Evolutionary conservation across 1,284 basidiomycete species (phyloP).

Genomic region (Veloboletus limbatus): DNA sequence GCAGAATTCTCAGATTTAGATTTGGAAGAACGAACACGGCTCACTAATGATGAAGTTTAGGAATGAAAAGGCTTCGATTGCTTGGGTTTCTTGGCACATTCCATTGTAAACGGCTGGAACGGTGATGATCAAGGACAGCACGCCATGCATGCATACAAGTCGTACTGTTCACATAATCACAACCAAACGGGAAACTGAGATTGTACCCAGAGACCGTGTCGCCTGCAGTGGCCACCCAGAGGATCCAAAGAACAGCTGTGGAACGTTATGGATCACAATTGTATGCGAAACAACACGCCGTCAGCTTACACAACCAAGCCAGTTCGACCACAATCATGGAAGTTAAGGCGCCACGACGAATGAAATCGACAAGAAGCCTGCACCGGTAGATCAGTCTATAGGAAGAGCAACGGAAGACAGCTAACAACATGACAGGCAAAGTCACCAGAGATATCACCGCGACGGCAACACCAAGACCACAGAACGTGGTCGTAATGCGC

Average conservation of each 20-base stretch:
- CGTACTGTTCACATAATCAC: conserved; percentile 19
- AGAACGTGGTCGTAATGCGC: conserved; percentile 25
- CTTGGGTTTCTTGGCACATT: conserved; percentile 45
- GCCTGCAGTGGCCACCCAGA: conserved; percentile 54
- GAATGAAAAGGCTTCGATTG: conserved; percentile 51
- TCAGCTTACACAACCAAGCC: conserved; percentile 35
- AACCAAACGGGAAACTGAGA: conserved; percentile 24
- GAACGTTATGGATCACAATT: conserved; percentile 1
- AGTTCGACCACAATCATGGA: conserved; percentile 40
- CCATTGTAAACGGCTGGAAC: conserved; percentile 7
- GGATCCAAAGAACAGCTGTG: conserved; percentile 50
- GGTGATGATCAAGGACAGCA: background rate
- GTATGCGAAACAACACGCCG: background rate
- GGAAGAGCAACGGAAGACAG: background rate
- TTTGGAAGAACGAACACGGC: conserved; percentile 17
- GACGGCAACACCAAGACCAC: conserved; percentile 46
- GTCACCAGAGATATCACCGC: conserved; percentile 43
- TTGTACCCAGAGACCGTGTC: conserved; percentile 31
- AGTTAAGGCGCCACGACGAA: conserved; percentile 36
- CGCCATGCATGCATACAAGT: background rate
- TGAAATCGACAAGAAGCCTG: conserved; percentile 36
- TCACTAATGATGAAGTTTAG: conserved; percentile 50
- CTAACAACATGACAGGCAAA: conserved; percentile 45
- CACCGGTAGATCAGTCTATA: conserved; percentile 6
- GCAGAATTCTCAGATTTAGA: background rate